These are phyloP conservation scores for Citrullus colocynthis DNA, from an alignment of 306 rosid genomes.

Conservation along the genomic window DNA sequence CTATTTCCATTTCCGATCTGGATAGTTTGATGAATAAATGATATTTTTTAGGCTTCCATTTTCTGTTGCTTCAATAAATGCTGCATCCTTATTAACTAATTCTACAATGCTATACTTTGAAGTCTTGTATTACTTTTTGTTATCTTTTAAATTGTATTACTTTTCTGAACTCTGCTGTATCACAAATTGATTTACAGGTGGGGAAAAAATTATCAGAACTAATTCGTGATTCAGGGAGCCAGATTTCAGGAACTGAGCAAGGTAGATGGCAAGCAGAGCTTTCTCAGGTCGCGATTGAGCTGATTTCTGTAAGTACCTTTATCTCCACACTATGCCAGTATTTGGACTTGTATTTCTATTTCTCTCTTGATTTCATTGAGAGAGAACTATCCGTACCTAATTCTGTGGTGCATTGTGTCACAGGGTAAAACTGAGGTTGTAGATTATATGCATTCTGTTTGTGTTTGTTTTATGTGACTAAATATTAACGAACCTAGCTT, in stretches of 20 bases:
- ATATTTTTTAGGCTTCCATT: neutral
- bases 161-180: neutral
- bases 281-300: constrained; percentile 95
- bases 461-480: neutral
- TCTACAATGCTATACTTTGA: neutral
- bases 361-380: neutral
- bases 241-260: constrained; percentile 67
- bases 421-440: neutral
- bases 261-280: constrained; percentile 99
- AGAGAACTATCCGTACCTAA: neutral
- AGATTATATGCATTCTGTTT: neutral
- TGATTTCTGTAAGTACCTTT: constrained; percentile 61
- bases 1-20: neutral
- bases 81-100: neutral
- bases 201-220: constrained; percentile 92
- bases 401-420: neutral
- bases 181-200: constrained; percentile 35
- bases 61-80: neutral
- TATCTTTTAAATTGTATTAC: neutral
- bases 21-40: neutral
- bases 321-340: neutral
- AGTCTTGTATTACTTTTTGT: neutral
- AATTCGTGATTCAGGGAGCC: constrained; percentile 86
- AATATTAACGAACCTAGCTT: neutral
- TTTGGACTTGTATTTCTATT: neutral